Percentiles rank a stretch among this genome's conserved stretches.
These are phyloP conservation scores for Przewalskia tangutica DNA, from an alignment of 257 asterid genomes.

Conservation along the genomic window DNA sequence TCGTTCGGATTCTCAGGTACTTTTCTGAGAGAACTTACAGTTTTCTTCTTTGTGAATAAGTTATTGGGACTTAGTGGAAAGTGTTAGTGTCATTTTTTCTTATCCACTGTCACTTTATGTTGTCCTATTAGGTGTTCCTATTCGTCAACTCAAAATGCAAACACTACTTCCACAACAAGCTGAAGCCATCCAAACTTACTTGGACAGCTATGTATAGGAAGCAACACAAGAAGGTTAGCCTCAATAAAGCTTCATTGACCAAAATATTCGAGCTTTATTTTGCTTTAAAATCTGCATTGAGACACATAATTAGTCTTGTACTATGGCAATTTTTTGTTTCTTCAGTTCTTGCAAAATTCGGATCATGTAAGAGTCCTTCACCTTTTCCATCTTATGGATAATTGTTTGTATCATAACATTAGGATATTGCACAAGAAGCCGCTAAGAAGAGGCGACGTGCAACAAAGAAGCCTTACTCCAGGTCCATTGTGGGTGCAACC, in stretches of 20 bases:
- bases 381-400: neutral
- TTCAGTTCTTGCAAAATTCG: neutral
- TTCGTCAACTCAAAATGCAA: constrained; percentile 78
- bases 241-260: neutral
- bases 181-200: constrained; percentile 78
- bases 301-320: neutral
- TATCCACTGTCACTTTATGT: neutral
- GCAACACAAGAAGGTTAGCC: constrained; percentile 68
- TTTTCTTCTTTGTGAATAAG: neutral
- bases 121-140: constrained; percentile 50
- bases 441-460: constrained; percentile 80
- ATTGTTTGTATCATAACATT: neutral
- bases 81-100: neutral
- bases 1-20: constrained; percentile 71
- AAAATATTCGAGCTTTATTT: neutral
- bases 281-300: neutral
- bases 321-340: neutral
- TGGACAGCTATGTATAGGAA: constrained; percentile 92
- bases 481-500: constrained; percentile 91
- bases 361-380: neutral
- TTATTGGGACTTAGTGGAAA: neutral
- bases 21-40: no score
- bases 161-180: constrained; percentile 75
- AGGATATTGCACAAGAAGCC: constrained; percentile 80
- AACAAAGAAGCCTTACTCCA: constrained; percentile 74